Evolutionary conservation across 352 stramenopile species (phyloP).

Genomic region (Lagenidium sp.): DNA sequence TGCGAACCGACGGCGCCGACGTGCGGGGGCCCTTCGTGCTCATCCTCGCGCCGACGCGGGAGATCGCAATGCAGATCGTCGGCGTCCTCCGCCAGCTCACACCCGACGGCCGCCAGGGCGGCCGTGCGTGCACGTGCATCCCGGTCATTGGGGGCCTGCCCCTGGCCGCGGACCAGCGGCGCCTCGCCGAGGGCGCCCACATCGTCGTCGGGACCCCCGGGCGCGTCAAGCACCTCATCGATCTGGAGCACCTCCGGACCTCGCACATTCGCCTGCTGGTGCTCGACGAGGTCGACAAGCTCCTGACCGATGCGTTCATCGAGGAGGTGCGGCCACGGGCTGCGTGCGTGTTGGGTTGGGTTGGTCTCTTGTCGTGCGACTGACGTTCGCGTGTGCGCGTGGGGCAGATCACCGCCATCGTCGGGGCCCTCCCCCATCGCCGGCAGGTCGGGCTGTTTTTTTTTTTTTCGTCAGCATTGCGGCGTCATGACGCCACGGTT

Average conservation of each 20-base stretch:
- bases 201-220: slow-evolving; percentile 68
- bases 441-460: slow-evolving; percentile 28
- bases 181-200: slow-evolving; percentile 36
- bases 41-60: slow-evolving; percentile 65
- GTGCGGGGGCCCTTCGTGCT: slow-evolving; percentile 31
- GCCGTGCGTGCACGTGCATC: slow-evolving; percentile 23
- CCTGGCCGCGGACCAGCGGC: slow-evolving; percentile 40
- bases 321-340: slow-evolving; percentile 24
- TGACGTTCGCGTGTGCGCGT: no score
- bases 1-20: background rate
- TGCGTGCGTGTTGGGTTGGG: background rate
- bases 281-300: slow-evolving; percentile 79
- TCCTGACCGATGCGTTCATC: slow-evolving; percentile 58
- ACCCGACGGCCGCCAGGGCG: slow-evolving; percentile 25
- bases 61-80: slow-evolving; percentile 75
- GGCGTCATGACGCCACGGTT: background rate
- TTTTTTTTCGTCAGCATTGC: background rate
- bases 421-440: slow-evolving; percentile 34
- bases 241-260: slow-evolving; percentile 35
- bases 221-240: slow-evolving; percentile 58
- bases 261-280: slow-evolving; percentile 49
- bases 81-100: slow-evolving; percentile 46
- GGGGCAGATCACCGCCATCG: slow-evolving; percentile 59
- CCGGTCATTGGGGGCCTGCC: slow-evolving; percentile 55
- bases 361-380: no score